Base-by-base conservation (phyloP, 306 rosid species). In the Comarum palustre region DNA sequence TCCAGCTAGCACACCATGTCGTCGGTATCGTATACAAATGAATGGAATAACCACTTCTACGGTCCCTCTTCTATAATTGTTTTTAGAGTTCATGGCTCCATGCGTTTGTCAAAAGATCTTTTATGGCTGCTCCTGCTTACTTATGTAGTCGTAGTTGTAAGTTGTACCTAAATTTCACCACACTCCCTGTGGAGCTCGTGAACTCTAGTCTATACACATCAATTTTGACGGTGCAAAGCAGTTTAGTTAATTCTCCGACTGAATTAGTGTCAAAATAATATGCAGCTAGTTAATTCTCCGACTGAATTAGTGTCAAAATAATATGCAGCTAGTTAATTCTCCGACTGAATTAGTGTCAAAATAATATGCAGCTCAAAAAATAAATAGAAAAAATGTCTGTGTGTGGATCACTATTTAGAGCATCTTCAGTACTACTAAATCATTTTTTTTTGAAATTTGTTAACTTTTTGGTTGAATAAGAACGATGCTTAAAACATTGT, bases 1-100 rank as follows among this genome's bases (percentile, higher is more conserved):
- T 76, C 69, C 79, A 66, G 59, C 73, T n/a, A n/a, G n/a, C n/a
- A 39, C 73, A 67, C 66, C 8, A 4, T 15, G 69, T 76, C 79
- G 39, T 68, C 79, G 61, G 32, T 4, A 17, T 17, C 46, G n/a
- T 19, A n/a, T 16, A 8, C 65, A 66, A 51, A 50, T 10, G 46
- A 64, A 64, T 39, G 69, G 69, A 16, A 12, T 4, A 10, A 38
- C 68, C 10, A 16, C 68, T 10, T 3, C 67, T 9, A 20, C 17
- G 36, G n/a, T 39, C 45, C 38, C 19, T 2, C 19, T 14, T 45
- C 19, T 45, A 39, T 64, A 3, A 34, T 38, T 17, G 32, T 39
- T 17, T 36, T 32, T 61, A 6, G 51, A 68, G 24, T 32, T 20
- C 48, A 36, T 64, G 29, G 68, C 68, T 34, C 17, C 48, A 19